Percentiles rank a stretch among this genome's conserved stretches.
Conservation (phyloP, 768 basidiomycete species). For the Kwoniella botswanensis region DNA sequence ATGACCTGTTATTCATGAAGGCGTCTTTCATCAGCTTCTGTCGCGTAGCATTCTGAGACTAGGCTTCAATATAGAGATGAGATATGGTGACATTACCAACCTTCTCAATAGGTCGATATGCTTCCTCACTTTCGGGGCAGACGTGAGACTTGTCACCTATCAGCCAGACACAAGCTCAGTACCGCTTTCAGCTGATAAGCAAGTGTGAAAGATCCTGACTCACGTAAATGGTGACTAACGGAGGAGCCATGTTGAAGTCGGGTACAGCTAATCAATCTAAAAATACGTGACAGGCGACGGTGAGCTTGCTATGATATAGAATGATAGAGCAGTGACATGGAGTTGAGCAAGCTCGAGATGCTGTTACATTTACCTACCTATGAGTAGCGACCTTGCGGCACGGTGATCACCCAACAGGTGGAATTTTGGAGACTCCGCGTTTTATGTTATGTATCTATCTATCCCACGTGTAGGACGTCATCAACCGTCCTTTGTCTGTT, state of each 20-base stretch:
- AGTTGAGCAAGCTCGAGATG: neutral
- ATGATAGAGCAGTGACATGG: neutral
- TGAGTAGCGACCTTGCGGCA: too few relatives aligned
- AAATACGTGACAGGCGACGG: neutral
- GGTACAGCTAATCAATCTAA: neutral
- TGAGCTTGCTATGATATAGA: neutral
- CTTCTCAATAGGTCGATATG: slow-evolving; percentile 48
- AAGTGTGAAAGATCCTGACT: slow-evolving; percentile 10
- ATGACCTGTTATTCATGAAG: slow-evolving; percentile 24
- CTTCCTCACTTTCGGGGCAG: slow-evolving; percentile 45
- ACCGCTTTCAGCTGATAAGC: neutral
- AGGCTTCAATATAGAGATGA: neutral
- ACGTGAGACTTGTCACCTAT: slow-evolving; percentile 50
- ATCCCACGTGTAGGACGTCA: too few relatives aligned
- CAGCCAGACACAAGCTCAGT: neutral
- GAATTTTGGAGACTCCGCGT: too few relatives aligned
- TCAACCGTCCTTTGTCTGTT: too few relatives aligned
- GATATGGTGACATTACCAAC: slow-evolving; percentile 23
- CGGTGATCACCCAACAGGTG: too few relatives aligned
- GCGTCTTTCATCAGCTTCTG: too few relatives aligned
- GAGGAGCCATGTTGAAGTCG: slow-evolving; percentile 42
- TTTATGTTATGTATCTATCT: too few relatives aligned
- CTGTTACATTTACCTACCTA: too few relatives aligned
- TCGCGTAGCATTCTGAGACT: neutral
- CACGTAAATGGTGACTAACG: slow-evolving; percentile 53